Conservation (phyloP, 805 yeast species). For the Hanseniaspora lachancei region DNA sequence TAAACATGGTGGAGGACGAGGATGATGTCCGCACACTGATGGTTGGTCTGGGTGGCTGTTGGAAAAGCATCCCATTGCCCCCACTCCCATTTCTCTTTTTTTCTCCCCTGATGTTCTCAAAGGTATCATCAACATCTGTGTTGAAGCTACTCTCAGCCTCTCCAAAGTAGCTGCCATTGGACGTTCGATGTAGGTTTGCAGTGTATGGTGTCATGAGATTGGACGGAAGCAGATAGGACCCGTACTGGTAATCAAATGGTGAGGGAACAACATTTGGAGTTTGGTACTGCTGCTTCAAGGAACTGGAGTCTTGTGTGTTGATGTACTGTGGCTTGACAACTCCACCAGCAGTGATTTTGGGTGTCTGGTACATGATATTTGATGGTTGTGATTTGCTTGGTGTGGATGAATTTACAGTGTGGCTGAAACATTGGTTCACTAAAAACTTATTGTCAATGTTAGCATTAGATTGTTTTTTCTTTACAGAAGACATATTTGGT, state of each 20-base stretch:
- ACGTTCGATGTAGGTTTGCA: not conserved
- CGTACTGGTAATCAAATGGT: constrained; percentile 48
- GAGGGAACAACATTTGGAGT: constrained; percentile 30
- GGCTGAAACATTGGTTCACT: not conserved
- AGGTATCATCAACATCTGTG: not conserved
- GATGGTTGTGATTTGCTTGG: constrained; percentile 2
- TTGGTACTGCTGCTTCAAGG: not conserved
- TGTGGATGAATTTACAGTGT: constrained; percentile 13
- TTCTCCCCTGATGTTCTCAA: not conserved
- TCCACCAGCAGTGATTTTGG: not conserved
- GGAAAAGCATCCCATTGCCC: not conserved
- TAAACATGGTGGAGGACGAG: not conserved
- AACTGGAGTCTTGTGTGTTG: not conserved
- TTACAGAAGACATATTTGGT: not conserved
- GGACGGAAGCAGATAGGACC: constrained; percentile 50
- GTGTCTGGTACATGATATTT: not conserved
- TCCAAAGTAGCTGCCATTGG: not conserved
- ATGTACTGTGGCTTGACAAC: not conserved
- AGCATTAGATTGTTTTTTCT: not conserved
- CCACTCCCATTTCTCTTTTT: not conserved
- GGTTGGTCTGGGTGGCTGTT: not conserved
- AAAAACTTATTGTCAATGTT: not conserved
- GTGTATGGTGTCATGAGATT: constrained; percentile 32
- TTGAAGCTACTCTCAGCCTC: not conserved
- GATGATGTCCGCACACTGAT: not conserved